phyloP scores from a whole-genome alignment of 345 rosid species.

The Dipteronia dyeriana region DNA sequence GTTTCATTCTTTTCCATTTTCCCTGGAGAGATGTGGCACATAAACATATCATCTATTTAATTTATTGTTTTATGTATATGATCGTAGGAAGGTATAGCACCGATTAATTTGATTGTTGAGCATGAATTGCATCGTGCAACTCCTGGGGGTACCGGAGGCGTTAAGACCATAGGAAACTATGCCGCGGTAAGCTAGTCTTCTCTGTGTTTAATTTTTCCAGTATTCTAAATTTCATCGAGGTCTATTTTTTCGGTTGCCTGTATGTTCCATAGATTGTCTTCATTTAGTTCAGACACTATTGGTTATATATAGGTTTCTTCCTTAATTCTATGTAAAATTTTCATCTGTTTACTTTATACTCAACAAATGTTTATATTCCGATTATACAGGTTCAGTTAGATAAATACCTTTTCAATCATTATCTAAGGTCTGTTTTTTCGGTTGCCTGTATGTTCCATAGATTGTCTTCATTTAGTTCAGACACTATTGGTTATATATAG shows the following conservation, averaged over 20 bases:
- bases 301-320: not conserved
- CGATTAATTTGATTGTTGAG: constrained; percentile 63
- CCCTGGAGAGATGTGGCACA: not conserved
- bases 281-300: not conserved
- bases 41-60: not conserved
- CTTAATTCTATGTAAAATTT: not conserved
- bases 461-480: too few species aligned
- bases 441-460: too few species aligned
- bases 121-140: constrained; percentile 80
- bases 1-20: not conserved
- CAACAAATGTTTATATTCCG: not conserved
- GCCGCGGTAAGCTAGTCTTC: constrained; percentile 65
- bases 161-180: constrained; percentile 91
- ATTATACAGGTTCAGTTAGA: not conserved
- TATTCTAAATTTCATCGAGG: not conserved
- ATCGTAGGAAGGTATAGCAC: constrained; percentile 85
- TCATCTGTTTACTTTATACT: not conserved
- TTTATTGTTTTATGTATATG: not conserved
- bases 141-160: constrained; percentile 98
- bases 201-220: not conserved
- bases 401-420: not conserved
- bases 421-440: too few species aligned
- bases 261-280: not conserved
- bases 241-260: not conserved
- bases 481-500: too few species aligned